Evolutionary conservation across 202 grass and related monocot species (phyloP).

Genomic region (Zizania palustris): DNA sequence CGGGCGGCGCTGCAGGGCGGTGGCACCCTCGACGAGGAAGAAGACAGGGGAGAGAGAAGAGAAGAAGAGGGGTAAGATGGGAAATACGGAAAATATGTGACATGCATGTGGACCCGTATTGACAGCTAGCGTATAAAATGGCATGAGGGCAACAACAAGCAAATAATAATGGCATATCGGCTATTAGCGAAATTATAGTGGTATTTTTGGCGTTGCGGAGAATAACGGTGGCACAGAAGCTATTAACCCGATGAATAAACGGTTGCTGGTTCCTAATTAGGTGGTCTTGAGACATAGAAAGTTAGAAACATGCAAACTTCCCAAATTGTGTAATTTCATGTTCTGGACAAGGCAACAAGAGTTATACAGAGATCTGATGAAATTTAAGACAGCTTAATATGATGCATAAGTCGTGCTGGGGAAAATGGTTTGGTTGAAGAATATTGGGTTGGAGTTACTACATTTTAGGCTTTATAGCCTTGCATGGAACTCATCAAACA

Average conservation of each 20-base stretch:
- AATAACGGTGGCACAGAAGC: too few species aligned
- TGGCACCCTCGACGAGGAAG: too few species aligned
- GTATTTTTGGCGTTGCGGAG: too few species aligned
- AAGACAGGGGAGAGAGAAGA: too few species aligned
- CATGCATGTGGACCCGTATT: too few species aligned
- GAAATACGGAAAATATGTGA: too few species aligned
- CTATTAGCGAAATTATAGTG: too few species aligned
- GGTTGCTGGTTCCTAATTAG: slow-evolving; percentile 18
- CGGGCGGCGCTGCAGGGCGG: too few species aligned
- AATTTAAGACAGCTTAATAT: slow-evolving; percentile 6
- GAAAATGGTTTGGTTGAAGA: slow-evolving; percentile 5
- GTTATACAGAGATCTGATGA: slow-evolving; percentile 2
- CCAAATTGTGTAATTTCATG: background rate
- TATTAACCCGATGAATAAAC: background rate
- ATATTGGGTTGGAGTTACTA: background rate
- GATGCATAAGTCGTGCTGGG: background rate
- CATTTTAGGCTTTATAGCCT: slow-evolving; percentile 3
- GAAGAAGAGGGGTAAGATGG: too few species aligned
- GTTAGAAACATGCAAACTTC: background rate
- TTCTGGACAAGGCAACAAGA: background rate
- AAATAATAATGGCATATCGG: too few species aligned
- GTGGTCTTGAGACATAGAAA: background rate
- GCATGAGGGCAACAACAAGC: too few species aligned
- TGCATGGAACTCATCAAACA: slow-evolving; percentile 7
- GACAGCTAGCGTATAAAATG: too few species aligned